Percentiles rank a stretch among this genome's conserved stretches.
phyloP scores from a whole-genome alignment of 306 rosid species.

The Prunus padus region DNA sequence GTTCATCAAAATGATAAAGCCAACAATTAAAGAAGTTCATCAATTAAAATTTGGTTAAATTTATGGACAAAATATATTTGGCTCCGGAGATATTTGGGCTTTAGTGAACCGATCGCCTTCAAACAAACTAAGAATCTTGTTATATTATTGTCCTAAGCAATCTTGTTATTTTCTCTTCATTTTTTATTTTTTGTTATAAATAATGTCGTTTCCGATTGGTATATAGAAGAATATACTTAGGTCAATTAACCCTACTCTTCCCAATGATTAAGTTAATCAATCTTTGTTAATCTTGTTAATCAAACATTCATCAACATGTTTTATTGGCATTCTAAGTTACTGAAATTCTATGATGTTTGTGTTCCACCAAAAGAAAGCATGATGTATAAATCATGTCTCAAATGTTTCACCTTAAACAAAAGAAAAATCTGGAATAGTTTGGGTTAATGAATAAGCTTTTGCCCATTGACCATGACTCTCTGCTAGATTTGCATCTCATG shows the following conservation, averaged over 20 bases:
- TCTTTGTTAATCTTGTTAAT: background rate
- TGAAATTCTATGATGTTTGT: background rate
- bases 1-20: background rate
- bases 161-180: too few relatives aligned
- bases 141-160: too few relatives aligned
- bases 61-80: too few relatives aligned
- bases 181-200: too few relatives aligned
- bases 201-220: background rate
- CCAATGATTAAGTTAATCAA: background rate
- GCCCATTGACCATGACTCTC: background rate
- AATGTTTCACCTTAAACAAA: conserved; percentile 1
- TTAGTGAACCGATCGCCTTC: too few relatives aligned
- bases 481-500: background rate
- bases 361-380: conserved; percentile 3
- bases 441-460: background rate
- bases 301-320: background rate
- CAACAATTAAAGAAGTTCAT: background rate
- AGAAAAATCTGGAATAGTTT: background rate
- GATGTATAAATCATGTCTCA: background rate
- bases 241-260: background rate
- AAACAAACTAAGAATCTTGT: too few relatives aligned
- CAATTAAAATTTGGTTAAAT: background rate
- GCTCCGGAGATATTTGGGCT: too few relatives aligned
- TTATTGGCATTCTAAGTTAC: background rate
- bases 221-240: background rate